Evolutionary conservation across 2,329 filamentous ascomycete genomes (phyloP).

Genomic region (Pseudofabraea citricarpa): DNA sequence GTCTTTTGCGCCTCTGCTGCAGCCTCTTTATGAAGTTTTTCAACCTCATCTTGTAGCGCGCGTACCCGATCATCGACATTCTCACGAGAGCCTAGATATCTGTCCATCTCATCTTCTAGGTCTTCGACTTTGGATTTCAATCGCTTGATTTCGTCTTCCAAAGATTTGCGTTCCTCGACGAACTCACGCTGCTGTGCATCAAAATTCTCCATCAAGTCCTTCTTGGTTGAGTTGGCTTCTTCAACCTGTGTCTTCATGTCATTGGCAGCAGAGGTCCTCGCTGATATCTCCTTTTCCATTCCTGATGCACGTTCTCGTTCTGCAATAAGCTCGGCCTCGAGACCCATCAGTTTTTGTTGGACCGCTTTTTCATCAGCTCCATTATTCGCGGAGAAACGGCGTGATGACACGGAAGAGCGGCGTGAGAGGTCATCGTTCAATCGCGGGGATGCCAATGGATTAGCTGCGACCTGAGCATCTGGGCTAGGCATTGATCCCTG

Average conservation of each 20-base stretch:
- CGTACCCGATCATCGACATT: constrained; percentile 68
- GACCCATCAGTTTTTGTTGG: constrained; percentile 54
- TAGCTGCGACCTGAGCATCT: constrained; percentile 43
- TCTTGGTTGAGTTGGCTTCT: constrained; percentile 87
- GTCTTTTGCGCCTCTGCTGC: constrained; percentile 52
- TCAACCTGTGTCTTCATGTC: constrained; percentile 67
- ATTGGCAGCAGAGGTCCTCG: constrained; percentile 50
- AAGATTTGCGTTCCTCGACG: constrained; percentile 72
- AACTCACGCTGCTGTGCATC: constrained; percentile 89
- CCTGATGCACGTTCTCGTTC: constrained; percentile 65
- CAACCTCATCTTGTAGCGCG: constrained; percentile 66
- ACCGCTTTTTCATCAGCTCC: constrained; percentile 55
- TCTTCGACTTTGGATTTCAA: constrained; percentile 79
- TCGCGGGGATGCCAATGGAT: constrained; percentile 22
- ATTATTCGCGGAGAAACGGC: constrained; percentile 57
- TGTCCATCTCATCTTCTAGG: constrained; percentile 85
- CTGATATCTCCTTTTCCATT: constrained; percentile 66
- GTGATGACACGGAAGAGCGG: constrained; percentile 55
- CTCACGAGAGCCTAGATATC: constrained; percentile 76
- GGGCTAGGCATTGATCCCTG: constrained; percentile 41
- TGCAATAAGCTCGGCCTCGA: constrained; percentile 73
- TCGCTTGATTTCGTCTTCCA: constrained; percentile 75
- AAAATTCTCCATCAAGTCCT: constrained; percentile 90
- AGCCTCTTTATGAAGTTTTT: constrained; percentile 53
- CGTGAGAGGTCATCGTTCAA: constrained; percentile 42